Conservation (phyloP, 1,139 yeast genomes). For the Geotrichum restrictum region DNA sequence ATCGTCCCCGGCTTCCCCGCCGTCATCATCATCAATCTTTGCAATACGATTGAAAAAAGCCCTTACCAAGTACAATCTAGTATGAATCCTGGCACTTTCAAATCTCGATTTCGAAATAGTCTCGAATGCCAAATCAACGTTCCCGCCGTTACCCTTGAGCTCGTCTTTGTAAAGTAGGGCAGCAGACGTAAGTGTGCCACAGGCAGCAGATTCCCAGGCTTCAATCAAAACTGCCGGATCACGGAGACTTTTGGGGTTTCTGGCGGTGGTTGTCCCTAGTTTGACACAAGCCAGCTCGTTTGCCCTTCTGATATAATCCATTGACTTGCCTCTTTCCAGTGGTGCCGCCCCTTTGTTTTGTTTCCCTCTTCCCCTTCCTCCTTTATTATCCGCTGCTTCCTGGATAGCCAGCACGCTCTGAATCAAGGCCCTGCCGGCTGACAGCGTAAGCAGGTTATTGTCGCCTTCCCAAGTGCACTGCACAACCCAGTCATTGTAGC, state of each 20-base stretch:
- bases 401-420: slow-evolving; percentile 31
- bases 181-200: slow-evolving; percentile 33
- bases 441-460: slow-evolving; percentile 73
- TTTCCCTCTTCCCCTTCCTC: slow-evolving; percentile 30
- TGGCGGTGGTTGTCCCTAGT: slow-evolving; percentile 31
- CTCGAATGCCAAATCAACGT: slow-evolving; percentile 37
- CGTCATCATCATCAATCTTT: no score
- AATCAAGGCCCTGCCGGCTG: slow-evolving; percentile 53
- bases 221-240: slow-evolving; percentile 33
- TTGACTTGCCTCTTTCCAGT: no score
- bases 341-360: no score
- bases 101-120: slow-evolving; percentile 38
- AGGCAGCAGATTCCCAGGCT: slow-evolving; percentile 41
- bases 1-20: no score
- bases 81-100: slow-evolving; percentile 38
- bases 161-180: slow-evolving; percentile 27
- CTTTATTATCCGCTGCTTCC: no score
- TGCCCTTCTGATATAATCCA: slow-evolving; percentile 24
- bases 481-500: slow-evolving; percentile 82
- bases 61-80: slow-evolving; percentile 34
- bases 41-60: slow-evolving; percentile 34
- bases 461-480: slow-evolving; percentile 97
- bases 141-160: slow-evolving; percentile 26
- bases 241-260: slow-evolving; percentile 13
- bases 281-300: slow-evolving; percentile 27